phyloP scores from a whole-genome alignment of 768 basidiomycete genomes.

The Nidula microcarpa region DNA sequence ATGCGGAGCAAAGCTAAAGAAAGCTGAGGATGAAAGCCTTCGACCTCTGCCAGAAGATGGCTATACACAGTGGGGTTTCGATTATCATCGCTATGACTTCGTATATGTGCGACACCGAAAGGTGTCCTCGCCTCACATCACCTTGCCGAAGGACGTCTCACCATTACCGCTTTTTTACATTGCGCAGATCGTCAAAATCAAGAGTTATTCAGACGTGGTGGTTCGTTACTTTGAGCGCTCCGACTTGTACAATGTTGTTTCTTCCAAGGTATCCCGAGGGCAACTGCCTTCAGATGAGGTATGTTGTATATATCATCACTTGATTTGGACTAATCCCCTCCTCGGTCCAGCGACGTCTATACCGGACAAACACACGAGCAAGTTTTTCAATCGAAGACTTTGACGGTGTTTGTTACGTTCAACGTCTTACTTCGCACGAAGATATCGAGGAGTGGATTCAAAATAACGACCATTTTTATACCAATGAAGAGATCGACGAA shows the following conservation, averaged over 20 bases:
- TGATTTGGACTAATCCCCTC: too few relatives aligned
- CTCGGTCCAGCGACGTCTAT: too few relatives aligned
- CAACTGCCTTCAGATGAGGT: too few relatives aligned
- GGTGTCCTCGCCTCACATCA: not conserved
- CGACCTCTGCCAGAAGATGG: conserved; percentile 24
- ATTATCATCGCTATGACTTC: conserved; percentile 60
- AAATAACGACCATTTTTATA: conserved; percentile 59
- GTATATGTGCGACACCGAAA: conserved; percentile 44
- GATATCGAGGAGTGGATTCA: conserved; percentile 45
- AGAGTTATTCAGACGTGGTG: too few relatives aligned
- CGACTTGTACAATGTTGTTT: too few relatives aligned
- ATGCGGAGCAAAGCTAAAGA: conserved; percentile 35
- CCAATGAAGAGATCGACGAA: conserved; percentile 27
- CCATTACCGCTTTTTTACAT: conserved; percentile 35
- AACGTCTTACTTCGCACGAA: conserved; percentile 23
- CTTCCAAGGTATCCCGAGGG: too few relatives aligned
- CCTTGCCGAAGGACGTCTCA: conserved; percentile 9
- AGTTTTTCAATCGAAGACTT: conserved; percentile 17
- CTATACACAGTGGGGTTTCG: conserved; percentile 34
- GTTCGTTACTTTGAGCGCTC: too few relatives aligned
- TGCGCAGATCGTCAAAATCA: conserved; percentile 50
- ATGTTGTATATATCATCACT: too few relatives aligned
- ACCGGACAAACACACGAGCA: too few relatives aligned
- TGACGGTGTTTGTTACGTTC: conserved; percentile 55
- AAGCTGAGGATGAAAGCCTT: conserved; percentile 16